These are phyloP conservation scores for Coniella lustricola DNA, from an alignment of 2,329 filamentous ascomycete genomes.

Conservation along the genomic window DNA sequence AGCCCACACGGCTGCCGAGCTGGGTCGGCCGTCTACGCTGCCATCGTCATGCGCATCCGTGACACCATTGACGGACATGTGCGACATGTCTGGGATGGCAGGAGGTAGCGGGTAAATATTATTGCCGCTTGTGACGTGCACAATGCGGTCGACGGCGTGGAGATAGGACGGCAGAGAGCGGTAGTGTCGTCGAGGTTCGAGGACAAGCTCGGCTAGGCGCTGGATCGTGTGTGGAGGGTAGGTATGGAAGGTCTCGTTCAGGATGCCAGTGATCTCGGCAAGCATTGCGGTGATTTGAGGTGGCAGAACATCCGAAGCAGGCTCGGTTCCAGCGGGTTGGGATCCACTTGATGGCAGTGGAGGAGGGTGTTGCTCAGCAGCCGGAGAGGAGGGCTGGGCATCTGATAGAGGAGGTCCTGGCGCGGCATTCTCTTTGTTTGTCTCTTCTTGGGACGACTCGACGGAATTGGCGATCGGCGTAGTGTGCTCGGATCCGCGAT, in stretches of 20 bases:
- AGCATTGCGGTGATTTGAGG: constrained; percentile 58
- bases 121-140: constrained; percentile 78
- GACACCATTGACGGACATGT: constrained; percentile 55
- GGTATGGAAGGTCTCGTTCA: constrained; percentile 59
- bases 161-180: constrained; percentile 76
- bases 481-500: constrained; percentile 21
- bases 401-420: constrained; percentile 33
- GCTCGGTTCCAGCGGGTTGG: not conserved
- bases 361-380: constrained; percentile 32
- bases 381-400: constrained; percentile 27
- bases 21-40: constrained; percentile 21
- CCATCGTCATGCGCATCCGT: constrained; percentile 32
- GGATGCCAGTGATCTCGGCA: constrained; percentile 50
- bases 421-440: constrained; percentile 62
- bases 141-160: constrained; percentile 81
- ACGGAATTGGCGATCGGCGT: constrained; percentile 2
- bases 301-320: constrained; percentile 47
- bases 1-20: constrained; percentile 29
- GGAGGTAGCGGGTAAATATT: constrained; percentile 77
- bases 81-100: constrained; percentile 51
- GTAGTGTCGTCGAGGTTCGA: constrained; percentile 73
- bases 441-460: constrained; percentile 47
- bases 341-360: constrained; percentile 18
- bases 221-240: constrained; percentile 90
- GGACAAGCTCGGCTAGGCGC: constrained; percentile 78